phyloP scores from a whole-genome alignment of 2,329 filamentous ascomycete species.

The Leptographium flavum region DNA sequence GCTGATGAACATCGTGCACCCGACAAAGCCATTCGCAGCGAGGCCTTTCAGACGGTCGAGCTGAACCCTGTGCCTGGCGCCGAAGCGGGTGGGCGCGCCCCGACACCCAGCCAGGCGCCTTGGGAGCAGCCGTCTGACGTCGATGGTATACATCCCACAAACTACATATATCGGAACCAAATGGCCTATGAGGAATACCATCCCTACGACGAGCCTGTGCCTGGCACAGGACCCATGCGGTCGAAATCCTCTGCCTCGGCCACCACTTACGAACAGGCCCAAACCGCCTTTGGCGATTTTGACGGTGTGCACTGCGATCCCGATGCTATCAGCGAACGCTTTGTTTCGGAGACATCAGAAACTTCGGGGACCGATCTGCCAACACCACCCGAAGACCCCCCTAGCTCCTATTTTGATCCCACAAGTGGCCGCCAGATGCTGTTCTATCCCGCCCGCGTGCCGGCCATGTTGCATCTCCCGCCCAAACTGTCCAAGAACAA shows the following conservation, averaged over 20 bases:
- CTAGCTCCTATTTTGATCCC: constrained; percentile 47
- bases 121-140: background rate
- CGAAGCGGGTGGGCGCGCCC: background rate
- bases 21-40: constrained; percentile 22
- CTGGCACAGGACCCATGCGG: too few relatives aligned
- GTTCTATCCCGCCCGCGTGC: constrained; percentile 90
- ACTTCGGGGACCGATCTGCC: background rate
- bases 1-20: constrained; percentile 19
- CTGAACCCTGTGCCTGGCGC: constrained; percentile 5
- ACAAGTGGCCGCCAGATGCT: constrained; percentile 68
- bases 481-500: constrained; percentile 69
- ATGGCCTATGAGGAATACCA: background rate
- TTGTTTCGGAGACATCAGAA: background rate
- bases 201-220: background rate
- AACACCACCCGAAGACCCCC: too few relatives aligned
- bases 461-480: constrained; percentile 82
- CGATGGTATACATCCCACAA: too few relatives aligned
- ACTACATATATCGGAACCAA: background rate
- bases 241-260: constrained; percentile 38
- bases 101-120: background rate
- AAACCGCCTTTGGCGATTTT: constrained; percentile 62
- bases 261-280: constrained; percentile 50
- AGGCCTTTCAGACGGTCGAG: constrained; percentile 22
- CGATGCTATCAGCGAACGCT: constrained; percentile 18
- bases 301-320: constrained; percentile 65